Evolutionary conservation across 371 early-diverging fungal species (phyloP).

Genomic region (Mortierella sp.): DNA sequence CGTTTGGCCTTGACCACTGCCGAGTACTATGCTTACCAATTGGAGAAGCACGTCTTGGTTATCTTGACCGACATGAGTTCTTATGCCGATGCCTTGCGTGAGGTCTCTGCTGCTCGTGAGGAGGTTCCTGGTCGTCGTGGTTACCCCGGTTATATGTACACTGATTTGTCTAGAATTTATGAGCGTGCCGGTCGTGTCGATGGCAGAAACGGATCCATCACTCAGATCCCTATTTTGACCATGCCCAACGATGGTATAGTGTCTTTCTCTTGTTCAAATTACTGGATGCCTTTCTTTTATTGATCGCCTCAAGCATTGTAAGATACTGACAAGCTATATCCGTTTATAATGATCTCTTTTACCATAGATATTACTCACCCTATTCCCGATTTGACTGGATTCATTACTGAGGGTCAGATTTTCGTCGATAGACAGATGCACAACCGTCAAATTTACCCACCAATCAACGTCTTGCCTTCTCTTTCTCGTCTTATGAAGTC

Average conservation of each 20-base stretch:
- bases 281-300: no score
- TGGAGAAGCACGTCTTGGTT: slow-evolving; percentile 99
- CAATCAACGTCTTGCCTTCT: slow-evolving; percentile 99
- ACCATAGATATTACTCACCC: slow-evolving; percentile 99
- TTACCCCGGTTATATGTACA: slow-evolving; percentile 99
- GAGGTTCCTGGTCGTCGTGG: slow-evolving; percentile 99
- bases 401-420: slow-evolving; percentile 99
- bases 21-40: slow-evolving; percentile 99
- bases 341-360: no score
- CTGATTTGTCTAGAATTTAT: slow-evolving; percentile 99
- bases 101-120: slow-evolving; percentile 99
- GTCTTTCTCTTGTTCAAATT: neutral
- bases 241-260: slow-evolving; percentile 99
- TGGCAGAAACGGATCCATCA: slow-evolving; percentile 99
- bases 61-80: slow-evolving; percentile 99
- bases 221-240: slow-evolving; percentile 99
- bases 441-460: slow-evolving; percentile 99
- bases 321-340: no score
- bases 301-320: no score
- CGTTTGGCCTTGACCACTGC: slow-evolving; percentile 99
- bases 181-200: slow-evolving; percentile 99
- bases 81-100: slow-evolving; percentile 99
- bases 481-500: slow-evolving; percentile 99
- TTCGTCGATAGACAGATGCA: slow-evolving; percentile 99
- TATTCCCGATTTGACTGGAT: slow-evolving; percentile 99